phyloP scores from a whole-genome alignment of 139 green algal genomes.

The Coelastrella sp. region DNA sequence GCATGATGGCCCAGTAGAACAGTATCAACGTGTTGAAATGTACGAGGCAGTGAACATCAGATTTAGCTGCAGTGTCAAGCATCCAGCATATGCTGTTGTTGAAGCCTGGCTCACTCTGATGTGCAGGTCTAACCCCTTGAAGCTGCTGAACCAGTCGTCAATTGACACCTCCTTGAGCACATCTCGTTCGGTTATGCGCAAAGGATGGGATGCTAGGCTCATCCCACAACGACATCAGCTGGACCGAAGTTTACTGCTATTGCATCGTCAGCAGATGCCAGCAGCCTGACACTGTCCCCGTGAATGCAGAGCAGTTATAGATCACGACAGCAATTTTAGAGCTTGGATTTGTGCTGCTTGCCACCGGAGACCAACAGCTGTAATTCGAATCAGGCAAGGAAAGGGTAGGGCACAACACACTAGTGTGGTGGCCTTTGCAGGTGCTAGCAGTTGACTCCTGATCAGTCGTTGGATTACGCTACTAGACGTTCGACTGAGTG shows the following conservation, averaged over 20 bases:
- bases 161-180: constrained; percentile 29
- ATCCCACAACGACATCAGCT: not conserved
- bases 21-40: too few relatives aligned
- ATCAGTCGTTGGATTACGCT: too few relatives aligned
- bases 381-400: not conserved
- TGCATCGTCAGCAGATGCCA: not conserved
- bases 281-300: too few relatives aligned
- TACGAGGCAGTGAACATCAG: not conserved
- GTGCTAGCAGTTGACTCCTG: too few relatives aligned
- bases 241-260: not conserved
- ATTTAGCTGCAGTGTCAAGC: not conserved
- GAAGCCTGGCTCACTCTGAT: constrained; percentile 27
- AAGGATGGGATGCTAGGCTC: constrained; percentile 33
- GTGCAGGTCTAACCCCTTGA: constrained; percentile 39
- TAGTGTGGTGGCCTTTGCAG: too few relatives aligned
- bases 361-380: too few relatives aligned
- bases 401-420: not conserved
- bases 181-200: constrained; percentile 45
- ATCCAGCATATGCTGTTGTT: too few relatives aligned
- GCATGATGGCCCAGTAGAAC: not conserved
- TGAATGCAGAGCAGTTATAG: too few relatives aligned
- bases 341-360: too few relatives aligned
- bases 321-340: too few relatives aligned
- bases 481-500: too few relatives aligned
- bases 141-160: constrained; percentile 45